Evolutionary conservation across 1,139 yeast species (phyloP), one percentile per base, ranked within the genome.

Genomic region (Debaryomyces singareniensis): DNA sequence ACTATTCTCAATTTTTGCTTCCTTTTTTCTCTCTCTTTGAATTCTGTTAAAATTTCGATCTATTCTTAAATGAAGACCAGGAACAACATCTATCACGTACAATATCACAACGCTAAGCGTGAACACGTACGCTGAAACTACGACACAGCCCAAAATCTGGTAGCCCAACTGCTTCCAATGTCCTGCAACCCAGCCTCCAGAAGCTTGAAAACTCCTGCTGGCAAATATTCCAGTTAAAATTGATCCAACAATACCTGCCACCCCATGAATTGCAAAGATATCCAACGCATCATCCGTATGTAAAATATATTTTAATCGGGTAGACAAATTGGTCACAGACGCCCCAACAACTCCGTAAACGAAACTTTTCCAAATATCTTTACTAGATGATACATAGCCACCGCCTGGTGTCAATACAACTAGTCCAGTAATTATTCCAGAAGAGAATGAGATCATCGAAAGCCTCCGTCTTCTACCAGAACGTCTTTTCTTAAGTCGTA

Each of bases 101-200:
- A 72, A 50, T 15, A 69, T 53, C 2, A 66, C 37, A 20, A 62
- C 41, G 18, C 59, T 53, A 45, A 68, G 33, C 2, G 59, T 43
- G 34, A 61, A 58, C 1, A 61, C 65, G 39, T 71, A 71, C 0
- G 47, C 49, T 2, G 67, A 51, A 1, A 68, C 63, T 5, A 68
- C 62, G 4, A 61, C 55, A 15, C 63, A 48, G 10, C 75, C 73
- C 21, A 67, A 45, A 6, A 69, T 29, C 42, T 74, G 80, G 37
- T 65, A 63, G n/a, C 67, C 64, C 9, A 71, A 46, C 42, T 71
- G 78, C 2, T 53, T 47, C 59, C 71, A 68, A 40, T 68, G 55
- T 10, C 68, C 66, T n/a, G 49, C 47, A 1, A 70, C 55, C 70
- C 75, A 67, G 3, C 78, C 78, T 2, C 75, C 75, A 11, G 48